Percentiles rank a stretch among this genome's conserved stretches.
Conservation (phyloP, 2,329 filamentous ascomycete genomes). For the Trichoderma gracile region DNA sequence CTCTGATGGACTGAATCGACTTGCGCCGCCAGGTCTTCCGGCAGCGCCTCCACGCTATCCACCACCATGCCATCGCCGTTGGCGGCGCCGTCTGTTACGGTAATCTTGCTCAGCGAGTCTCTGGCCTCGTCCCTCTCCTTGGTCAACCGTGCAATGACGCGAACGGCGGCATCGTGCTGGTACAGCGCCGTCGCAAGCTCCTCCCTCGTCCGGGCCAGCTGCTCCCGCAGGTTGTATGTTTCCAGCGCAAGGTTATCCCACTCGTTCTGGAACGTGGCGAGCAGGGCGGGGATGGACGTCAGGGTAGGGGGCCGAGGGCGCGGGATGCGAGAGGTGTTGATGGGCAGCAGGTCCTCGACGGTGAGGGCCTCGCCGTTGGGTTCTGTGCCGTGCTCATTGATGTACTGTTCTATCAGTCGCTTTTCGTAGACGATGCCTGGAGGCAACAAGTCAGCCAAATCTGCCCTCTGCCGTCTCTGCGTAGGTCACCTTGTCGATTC, state of each 20-base stretch:
- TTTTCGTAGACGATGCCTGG: conserved; percentile 89
- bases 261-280: conserved; percentile 95
- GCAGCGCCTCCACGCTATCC: conserved; percentile 71
- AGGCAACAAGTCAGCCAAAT: neutral
- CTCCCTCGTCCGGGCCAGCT: conserved; percentile 84
- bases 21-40: conserved; percentile 67
- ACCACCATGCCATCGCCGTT: conserved; percentile 90
- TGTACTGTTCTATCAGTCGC: conserved; percentile 91
- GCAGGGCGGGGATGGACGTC: conserved; percentile 92
- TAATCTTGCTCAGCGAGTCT: conserved; percentile 82
- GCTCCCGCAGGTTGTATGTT: conserved; percentile 86
- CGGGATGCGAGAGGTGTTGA: conserved; percentile 81
- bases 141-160: conserved; percentile 89
- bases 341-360: conserved; percentile 79
- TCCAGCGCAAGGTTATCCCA: conserved; percentile 95
- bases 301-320: conserved; percentile 88
- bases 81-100: conserved; percentile 60
- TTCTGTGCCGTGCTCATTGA: conserved; percentile 89
- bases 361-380: conserved; percentile 84
- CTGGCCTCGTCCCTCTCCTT: conserved; percentile 90
- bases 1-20: conserved; percentile 79
- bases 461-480: neutral
- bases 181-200: conserved; percentile 93
- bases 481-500: neutral
- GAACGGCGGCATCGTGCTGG: conserved; percentile 94